Evolutionary conservation across 1,139 yeast genomes (phyloP).

Genomic region (Taphrina wiesneri): DNA sequence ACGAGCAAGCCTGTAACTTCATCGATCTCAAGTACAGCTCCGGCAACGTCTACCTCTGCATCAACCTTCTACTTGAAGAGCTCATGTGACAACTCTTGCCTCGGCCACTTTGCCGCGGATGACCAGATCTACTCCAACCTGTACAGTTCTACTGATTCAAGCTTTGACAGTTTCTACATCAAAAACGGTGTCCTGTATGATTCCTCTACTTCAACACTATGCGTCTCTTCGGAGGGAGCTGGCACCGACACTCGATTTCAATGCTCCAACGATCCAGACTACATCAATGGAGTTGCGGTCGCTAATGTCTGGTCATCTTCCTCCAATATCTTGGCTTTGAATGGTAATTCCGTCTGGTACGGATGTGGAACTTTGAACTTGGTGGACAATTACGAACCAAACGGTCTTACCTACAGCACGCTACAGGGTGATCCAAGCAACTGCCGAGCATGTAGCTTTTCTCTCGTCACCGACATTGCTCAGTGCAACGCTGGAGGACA

Average conservation of each 20-base stretch:
- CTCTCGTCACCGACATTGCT: slow-evolving; percentile 7
- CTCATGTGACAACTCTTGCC: slow-evolving; percentile 17
- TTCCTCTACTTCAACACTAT: not conserved
- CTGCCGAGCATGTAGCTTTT: slow-evolving; percentile 17
- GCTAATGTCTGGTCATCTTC: not conserved
- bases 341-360: not conserved
- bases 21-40: not conserved
- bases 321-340: not conserved
- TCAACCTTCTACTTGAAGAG: slow-evolving; percentile 16
- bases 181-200: not conserved
- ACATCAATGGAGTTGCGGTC: slow-evolving; percentile 6
- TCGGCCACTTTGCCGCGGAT: slow-evolving; percentile 20
- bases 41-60: not conserved
- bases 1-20: not conserved
- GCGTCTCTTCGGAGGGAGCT: slow-evolving; percentile 16
- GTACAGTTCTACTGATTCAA: slow-evolving; percentile 5
- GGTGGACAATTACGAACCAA: slow-evolving; percentile 17
- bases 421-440: slow-evolving; percentile 7
- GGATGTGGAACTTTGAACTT: slow-evolving; percentile 10
- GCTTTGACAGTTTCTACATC: slow-evolving; percentile 14
- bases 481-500: slow-evolving; percentile 6
- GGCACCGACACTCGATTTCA: slow-evolving; percentile 13
- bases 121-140: slow-evolving; percentile 24
- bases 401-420: slow-evolving; percentile 22
- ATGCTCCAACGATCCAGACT: slow-evolving; percentile 18